phyloP scores from a whole-genome alignment of 2,329 filamentous ascomycete species.

The Hypoxylon sp. region DNA sequence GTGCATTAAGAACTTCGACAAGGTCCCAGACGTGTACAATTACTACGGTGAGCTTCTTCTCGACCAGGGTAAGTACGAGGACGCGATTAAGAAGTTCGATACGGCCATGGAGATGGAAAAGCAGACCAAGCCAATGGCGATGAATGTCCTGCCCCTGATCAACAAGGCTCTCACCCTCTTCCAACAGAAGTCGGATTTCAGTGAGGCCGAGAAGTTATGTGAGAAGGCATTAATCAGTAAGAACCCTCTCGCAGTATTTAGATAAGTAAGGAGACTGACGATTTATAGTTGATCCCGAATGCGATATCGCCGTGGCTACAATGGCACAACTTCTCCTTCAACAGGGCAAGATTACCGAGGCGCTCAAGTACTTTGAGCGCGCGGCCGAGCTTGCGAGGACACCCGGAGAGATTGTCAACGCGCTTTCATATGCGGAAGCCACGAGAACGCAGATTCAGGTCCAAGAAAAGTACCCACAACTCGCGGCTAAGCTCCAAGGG shows the following conservation, averaged over 20 bases:
- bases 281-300: slow-evolving; percentile 89
- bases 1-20: slow-evolving; percentile 98
- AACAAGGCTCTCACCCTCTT: slow-evolving; percentile 98
- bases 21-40: slow-evolving; percentile 98
- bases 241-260: slow-evolving; percentile 54
- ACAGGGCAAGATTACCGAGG: slow-evolving; percentile 96
- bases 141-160: slow-evolving; percentile 97
- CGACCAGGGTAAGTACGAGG: slow-evolving; percentile 94
- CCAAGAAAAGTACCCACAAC: slow-evolving; percentile 86
- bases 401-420: slow-evolving; percentile 95
- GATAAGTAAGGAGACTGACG: slow-evolving; percentile 55
- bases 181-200: slow-evolving; percentile 98
- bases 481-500: slow-evolving; percentile 78
- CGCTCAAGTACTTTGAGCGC: slow-evolving; percentile 96
- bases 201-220: slow-evolving; percentile 94
- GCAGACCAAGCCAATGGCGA: slow-evolving; percentile 90
- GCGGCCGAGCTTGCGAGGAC: slow-evolving; percentile 95
- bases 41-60: slow-evolving; percentile 98
- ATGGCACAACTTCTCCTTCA: slow-evolving; percentile 98
- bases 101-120: slow-evolving; percentile 99
- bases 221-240: slow-evolving; percentile 97
- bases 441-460: slow-evolving; percentile 96
- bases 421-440: slow-evolving; percentile 95
- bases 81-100: slow-evolving; percentile 98
- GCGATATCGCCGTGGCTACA: slow-evolving; percentile 97